Conservation (phyloP, 768 basidiomycete genomes). For the Mycena rebaudengoi region DNA sequence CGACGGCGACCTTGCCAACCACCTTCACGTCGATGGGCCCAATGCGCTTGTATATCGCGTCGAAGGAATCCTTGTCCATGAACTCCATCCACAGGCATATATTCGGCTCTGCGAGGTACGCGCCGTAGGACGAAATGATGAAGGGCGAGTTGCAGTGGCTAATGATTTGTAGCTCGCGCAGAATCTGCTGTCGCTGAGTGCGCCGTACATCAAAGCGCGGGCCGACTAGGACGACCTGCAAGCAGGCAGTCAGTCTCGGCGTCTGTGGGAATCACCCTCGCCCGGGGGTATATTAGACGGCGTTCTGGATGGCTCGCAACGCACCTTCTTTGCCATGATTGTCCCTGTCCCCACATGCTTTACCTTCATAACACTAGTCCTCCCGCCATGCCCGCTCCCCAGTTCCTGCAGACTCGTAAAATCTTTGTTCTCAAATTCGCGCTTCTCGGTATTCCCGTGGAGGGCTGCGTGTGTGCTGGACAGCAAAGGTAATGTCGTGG, state of each 20-base stretch:
- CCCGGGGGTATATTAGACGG: conserved; percentile 7
- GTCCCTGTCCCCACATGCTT: conserved; percentile 91
- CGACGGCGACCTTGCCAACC: conserved; percentile 91
- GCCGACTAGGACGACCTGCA: conserved; percentile 92
- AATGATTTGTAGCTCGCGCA: conserved; percentile 98
- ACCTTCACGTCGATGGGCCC: conserved; percentile 93
- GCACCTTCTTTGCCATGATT: conserved; percentile 97
- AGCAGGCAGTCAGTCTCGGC: too few species aligned
- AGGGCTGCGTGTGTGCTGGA: conserved; percentile 86
- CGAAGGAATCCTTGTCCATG: conserved; percentile 93
- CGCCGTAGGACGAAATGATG: conserved; percentile 96
- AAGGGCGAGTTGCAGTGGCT: conserved; percentile 93
- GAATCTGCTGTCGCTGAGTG: conserved; percentile 94
- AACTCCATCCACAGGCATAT: conserved; percentile 99
- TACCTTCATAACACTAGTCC: conserved; percentile 95
- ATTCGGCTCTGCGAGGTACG: conserved; percentile 96
- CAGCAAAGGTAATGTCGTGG: conserved; percentile 84
- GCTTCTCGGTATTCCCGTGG: too few species aligned
- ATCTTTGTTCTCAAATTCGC: conserved; percentile 83
- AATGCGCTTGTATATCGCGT: conserved; percentile 95
- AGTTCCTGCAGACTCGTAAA: conserved; percentile 89
- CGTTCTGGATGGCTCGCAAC: conserved; percentile 33
- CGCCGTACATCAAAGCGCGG: too few species aligned
- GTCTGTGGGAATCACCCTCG: too few species aligned
- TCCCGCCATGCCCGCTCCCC: conserved; percentile 97